Base-by-base conservation (phyloP, 2,329 filamentous ascomycete species). In the Curvularia verruculosa region DNA sequence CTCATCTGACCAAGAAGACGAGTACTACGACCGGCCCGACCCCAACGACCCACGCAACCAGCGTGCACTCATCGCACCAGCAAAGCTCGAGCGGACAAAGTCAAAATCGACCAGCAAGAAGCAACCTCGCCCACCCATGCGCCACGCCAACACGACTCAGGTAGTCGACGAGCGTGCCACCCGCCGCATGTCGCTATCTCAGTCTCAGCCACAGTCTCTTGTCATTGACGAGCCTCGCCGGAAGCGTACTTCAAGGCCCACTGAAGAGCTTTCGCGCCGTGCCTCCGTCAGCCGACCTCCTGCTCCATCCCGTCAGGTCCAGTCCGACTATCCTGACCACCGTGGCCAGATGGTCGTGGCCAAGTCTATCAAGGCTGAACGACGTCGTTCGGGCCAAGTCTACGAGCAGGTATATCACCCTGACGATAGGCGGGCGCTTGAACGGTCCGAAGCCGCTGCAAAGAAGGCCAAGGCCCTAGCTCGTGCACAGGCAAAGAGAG, bases 221-320 rank as follows among this genome's bases (percentile, higher is more conserved):
- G 48, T 63, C n/a, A 40, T 64, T 10, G 56, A 60, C 36, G 60
- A 67, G 1, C 62, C 29, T 47, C 57, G 39, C 12, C 59, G 57
- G 12, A 62, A 61, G 15, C 60, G 63, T 23, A 13, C 57, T 3
- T 51, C 63, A 21, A 61, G 60, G 39, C 59, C 49, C 31, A 61
- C 68, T 24, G 59, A 49, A 63, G 70, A 59, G 57, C 57, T 54
- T 53, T 63, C 54, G 9, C 70, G 59, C 12, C 62, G 69, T 0
- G 24, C 56, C 3, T 73, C 71, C 0, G 34, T 64, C 28, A 71
- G 69, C 45, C 73, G 74, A 36, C 76, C 76, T 8, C 69, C 75
- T 4, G 59, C 76, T 21, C 75, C 70, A 24, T 55, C 69, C 3
- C 73, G 73, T 18, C 74, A 75, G 48, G 64, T 71, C 2, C 70